Percentiles rank a stretch among this genome's conserved stretches.
phyloP scores from a whole-genome alignment of 305 asterid genomes.

The Fraxinus sp. region DNA sequence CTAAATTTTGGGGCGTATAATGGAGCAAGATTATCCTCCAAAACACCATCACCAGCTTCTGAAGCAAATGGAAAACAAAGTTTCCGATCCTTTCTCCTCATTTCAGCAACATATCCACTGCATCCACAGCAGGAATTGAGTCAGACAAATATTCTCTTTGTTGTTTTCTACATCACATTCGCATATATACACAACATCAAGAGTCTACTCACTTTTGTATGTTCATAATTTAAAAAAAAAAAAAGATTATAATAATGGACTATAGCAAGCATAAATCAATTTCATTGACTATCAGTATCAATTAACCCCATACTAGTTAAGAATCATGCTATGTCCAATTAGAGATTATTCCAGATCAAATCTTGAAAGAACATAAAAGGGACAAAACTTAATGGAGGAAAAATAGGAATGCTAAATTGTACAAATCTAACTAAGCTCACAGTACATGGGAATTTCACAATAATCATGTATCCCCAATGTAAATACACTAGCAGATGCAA shows the following conservation, averaged over 20 bases:
- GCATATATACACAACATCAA: constrained; percentile 1
- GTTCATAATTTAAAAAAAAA: background rate
- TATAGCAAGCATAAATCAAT: background rate
- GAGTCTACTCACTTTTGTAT: background rate
- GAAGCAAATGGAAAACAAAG: constrained; percentile 47
- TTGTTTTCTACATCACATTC: constrained; percentile 12
- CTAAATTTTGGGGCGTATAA: constrained; percentile 46
- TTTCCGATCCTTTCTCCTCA: constrained; percentile 47
- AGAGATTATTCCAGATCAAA: background rate
- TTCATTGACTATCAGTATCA: background rate
- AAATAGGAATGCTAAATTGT: background rate
- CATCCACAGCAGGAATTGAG: constrained; percentile 28
- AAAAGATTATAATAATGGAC: background rate
- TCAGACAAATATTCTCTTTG: background rate
- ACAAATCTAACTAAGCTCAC: background rate
- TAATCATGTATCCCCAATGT: background rate
- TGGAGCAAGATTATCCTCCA: constrained; percentile 46
- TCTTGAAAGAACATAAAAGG: background rate
- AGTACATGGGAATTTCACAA: background rate
- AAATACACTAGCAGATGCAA: background rate
- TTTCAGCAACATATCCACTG: constrained; percentile 72
- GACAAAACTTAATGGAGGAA: background rate
- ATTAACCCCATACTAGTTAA: background rate
- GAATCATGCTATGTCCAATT: background rate
- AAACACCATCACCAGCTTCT: constrained; percentile 19